These are phyloP conservation scores for Omphalea diandra DNA, from an alignment of 441 rosid genomes.

Conservation along the genomic window DNA sequence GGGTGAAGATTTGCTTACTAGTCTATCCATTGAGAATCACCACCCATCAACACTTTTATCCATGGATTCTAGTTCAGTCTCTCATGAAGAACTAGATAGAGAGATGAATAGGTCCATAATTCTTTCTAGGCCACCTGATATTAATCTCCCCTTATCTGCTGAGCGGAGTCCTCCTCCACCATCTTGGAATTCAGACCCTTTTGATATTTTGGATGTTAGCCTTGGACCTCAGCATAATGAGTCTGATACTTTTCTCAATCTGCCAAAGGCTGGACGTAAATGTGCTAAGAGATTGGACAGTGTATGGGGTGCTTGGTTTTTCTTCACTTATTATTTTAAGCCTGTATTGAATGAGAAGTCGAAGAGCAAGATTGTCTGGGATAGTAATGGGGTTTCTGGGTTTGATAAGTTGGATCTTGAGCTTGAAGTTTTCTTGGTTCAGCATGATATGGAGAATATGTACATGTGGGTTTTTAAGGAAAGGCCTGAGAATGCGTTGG, in stretches of 20 bases:
- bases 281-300: constrained; percentile 68
- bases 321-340: constrained; percentile 70
- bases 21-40: constrained; percentile 70
- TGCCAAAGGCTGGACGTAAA: constrained; percentile 63
- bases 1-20: constrained; percentile 62
- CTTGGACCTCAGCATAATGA: constrained; percentile 63
- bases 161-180: constrained; percentile 61
- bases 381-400: constrained; percentile 70
- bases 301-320: constrained; percentile 90
- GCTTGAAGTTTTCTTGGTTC: constrained; percentile 76
- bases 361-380: constrained; percentile 58
- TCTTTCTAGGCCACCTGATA: constrained; percentile 68
- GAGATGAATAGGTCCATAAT: constrained; percentile 52
- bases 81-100: constrained; percentile 68
- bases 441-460: constrained; percentile 95
- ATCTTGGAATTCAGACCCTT: constrained; percentile 52
- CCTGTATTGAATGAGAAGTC: constrained; percentile 77
- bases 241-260: constrained; percentile 47
- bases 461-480: constrained; percentile 95
- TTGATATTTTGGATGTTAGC: constrained; percentile 66
- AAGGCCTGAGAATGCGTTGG: constrained; percentile 77
- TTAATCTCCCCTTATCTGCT: constrained; percentile 70
- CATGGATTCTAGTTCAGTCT: constrained; percentile 65
- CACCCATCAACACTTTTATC: constrained; percentile 81
- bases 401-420: constrained; percentile 77